A percentile compares a stretch with the other conserved stretches of the same genome.
These are phyloP conservation scores for Nicotiana noctiflora DNA, from an alignment of 257 asterid species.

Conservation along the genomic window DNA sequence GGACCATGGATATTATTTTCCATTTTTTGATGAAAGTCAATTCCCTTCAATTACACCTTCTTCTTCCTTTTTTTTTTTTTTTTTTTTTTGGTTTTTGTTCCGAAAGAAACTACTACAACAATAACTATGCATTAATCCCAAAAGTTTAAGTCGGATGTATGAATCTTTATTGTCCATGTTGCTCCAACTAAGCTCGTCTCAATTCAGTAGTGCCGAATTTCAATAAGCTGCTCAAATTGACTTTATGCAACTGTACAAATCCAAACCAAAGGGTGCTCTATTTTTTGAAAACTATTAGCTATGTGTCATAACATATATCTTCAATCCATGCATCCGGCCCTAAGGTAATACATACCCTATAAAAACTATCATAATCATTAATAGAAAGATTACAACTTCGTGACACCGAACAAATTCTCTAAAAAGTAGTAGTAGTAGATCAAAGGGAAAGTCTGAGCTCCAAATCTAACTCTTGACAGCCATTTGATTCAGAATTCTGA, in stretches of 20 bases:
- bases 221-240: not conserved
- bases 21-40: not conserved
- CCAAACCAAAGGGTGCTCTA: not conserved
- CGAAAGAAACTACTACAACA: no score
- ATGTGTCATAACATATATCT: not conserved
- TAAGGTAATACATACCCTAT: no score
- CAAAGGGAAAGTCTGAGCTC: conserved; percentile 64
- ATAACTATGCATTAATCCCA: no score
- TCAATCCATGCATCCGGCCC: not conserved
- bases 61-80: not conserved
- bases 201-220: not conserved
- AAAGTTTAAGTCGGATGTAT: no score
- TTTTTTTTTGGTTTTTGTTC: not conserved
- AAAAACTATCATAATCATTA: no score
- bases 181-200: no score
- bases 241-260: not conserved
- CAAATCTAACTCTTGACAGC: conserved; percentile 70
- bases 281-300: not conserved
- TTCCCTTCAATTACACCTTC: conserved; percentile 9
- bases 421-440: not conserved
- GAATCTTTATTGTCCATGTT: no score
- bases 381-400: no score
- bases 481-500: conserved; percentile 47
- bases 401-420: no score
- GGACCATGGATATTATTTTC: not conserved